Base-by-base conservation (phyloP, 352 stramenopile species). In the Pythium dissimile region DNA sequence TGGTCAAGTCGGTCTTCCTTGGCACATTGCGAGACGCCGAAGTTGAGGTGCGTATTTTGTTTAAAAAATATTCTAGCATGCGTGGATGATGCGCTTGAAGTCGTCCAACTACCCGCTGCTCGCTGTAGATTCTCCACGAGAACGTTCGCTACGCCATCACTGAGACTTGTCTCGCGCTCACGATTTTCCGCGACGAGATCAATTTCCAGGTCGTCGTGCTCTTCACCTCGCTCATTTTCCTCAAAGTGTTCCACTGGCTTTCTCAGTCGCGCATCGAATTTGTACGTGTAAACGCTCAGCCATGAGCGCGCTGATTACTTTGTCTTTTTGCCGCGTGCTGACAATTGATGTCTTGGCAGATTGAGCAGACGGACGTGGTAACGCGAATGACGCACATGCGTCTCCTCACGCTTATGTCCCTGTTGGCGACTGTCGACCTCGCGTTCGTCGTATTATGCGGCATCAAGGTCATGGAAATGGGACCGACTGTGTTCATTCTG, bases 111-210 rank as follows among this genome's bases (percentile, higher is more conserved):
- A n/a, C n/a, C n/a, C n/a, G n/a, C n/a, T n/a, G n/a, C n/a, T n/a
- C n/a, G n/a, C n/a, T n/a, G 10, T 42, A 98, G 85, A 73, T 98
- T 12, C 69, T 99, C 42, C 86, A 92, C 37, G 96, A 99, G 56
- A 98, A 98, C 70, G 91, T 97, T 37, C 92, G 96, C 30, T 99
- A 98, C 72, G 92, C 97, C 31, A 87, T 99, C 54, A 99, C 96
- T 6, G 97, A 99, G 81, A 99, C 96, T 21, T 99, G 96, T 81
- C 75, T 99, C 23, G 97, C 97, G n/a, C 84, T 99, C 23, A 99
- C 97, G 34, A 98, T 99, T 49, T 99, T 99, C 77, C 89, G 96
- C 20, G 88, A 97, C 35, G 96, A 99, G 75, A 89, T 99, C 56
- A 97, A 89, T 49, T 89, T 98, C 34, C 72, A 87, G n/a, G 96